These are phyloP conservation scores for Draba incana DNA, from an alignment of 345 rosid genomes.

Conservation along the genomic window DNA sequence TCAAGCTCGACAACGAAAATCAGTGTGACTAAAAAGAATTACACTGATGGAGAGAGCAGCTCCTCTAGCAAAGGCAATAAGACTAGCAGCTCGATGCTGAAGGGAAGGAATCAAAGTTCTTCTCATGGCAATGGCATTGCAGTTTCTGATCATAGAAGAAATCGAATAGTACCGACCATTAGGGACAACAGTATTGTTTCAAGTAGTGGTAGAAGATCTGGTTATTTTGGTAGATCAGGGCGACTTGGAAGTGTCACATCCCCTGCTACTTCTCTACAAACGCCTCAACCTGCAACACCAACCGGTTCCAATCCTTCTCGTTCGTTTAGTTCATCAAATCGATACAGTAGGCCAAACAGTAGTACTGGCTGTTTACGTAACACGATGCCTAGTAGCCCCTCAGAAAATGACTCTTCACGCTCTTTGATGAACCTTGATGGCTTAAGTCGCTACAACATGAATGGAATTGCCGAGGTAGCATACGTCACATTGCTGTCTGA, in stretches of 20 bases:
- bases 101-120: slow-evolving; percentile 48
- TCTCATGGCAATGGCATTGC: slow-evolving; percentile 51
- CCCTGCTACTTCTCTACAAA: slow-evolving; percentile 44
- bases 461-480: slow-evolving; percentile 85
- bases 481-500: slow-evolving; percentile 16
- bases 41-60: slow-evolving; percentile 67
- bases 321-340: slow-evolving; percentile 22
- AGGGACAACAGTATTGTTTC: slow-evolving; percentile 54
- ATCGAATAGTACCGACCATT: slow-evolving; percentile 49
- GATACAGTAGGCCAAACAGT: slow-evolving; percentile 33
- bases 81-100: slow-evolving; percentile 45
- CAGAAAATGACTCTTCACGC: slow-evolving; percentile 47
- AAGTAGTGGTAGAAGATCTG: slow-evolving; percentile 59
- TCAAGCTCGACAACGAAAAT: slow-evolving; percentile 50
- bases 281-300: slow-evolving; percentile 49
- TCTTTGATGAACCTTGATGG: slow-evolving; percentile 53
- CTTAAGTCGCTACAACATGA: slow-evolving; percentile 65
- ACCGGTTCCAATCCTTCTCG: slow-evolving; percentile 47
- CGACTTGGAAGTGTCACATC: slow-evolving; percentile 36
- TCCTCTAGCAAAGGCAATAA: slow-evolving; percentile 62
- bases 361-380: slow-evolving; percentile 35
- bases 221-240: slow-evolving; percentile 50
- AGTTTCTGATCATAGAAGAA: slow-evolving; percentile 64
- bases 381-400: slow-evolving; percentile 55
- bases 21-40: slow-evolving; percentile 51